Conservation (phyloP, 306 rosid species). For the Begonia fuchsioides region DNA sequence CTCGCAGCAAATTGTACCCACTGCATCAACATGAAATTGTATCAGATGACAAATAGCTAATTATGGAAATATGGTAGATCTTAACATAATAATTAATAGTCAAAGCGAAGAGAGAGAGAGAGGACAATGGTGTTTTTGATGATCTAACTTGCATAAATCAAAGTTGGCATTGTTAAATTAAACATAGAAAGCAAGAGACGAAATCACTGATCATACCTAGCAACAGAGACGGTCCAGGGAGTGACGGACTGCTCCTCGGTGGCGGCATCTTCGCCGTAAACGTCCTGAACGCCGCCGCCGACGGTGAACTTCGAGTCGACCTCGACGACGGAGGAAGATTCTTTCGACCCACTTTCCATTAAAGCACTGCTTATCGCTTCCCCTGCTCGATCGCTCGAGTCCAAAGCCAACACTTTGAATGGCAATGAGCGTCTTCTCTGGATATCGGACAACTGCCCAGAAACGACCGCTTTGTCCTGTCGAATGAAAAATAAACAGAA, state of each 20-base stretch:
- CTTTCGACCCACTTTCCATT: constrained; percentile 21
- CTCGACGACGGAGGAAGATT: constrained; percentile 10
- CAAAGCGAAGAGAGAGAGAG: too few relatives aligned
- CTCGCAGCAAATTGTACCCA: constrained; percentile 77
- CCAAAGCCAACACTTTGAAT: constrained; percentile 31
- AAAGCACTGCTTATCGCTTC: constrained; percentile 43
- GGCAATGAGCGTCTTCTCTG: constrained; percentile 24
- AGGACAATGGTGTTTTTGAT: too few relatives aligned
- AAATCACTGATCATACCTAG: constrained; percentile 31
- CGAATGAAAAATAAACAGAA: background rate
- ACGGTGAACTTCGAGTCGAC: constrained; percentile 18
- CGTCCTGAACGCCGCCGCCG: constrained; percentile 46
- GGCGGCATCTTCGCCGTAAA: constrained; percentile 26
- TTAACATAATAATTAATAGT: too few relatives aligned
- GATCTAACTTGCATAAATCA: too few relatives aligned
- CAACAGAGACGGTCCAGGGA: constrained; percentile 82
- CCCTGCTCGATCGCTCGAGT: constrained; percentile 26
- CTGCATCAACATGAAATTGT: constrained; percentile 18
- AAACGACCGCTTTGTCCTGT: constrained; percentile 36
- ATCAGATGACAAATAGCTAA: too few relatives aligned
- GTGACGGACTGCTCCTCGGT: constrained; percentile 67
- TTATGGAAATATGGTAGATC: too few relatives aligned
- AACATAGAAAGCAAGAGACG: too few relatives aligned
- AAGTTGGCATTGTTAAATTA: too few relatives aligned
- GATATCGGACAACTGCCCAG: constrained; percentile 6